Evolutionary conservation across 202 grass and related monocot genomes (phyloP), one percentile per base, ranked within the genome.

Genomic region (Miscanthus sacchariflorus): DNA sequence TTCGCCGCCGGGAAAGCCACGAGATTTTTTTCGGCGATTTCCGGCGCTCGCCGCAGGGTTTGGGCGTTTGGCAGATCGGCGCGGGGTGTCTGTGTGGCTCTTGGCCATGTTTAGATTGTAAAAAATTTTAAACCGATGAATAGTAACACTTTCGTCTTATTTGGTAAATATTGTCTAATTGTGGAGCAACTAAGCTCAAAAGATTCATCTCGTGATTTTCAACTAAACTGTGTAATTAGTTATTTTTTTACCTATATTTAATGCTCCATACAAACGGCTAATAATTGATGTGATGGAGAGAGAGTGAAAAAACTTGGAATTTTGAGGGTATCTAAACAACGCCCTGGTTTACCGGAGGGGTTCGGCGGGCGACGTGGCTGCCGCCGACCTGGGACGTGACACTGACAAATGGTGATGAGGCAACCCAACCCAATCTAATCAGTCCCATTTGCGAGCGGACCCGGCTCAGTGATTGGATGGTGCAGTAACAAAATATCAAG

Each of bases 21-120:
- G 18, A 18, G 54, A 73, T 77, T 65, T 86, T 56, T 56, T 58
- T 23, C 5, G 71, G 56, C 40, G 25, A 48, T 72, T 27, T 70
- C 9, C 21, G 54, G 68, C 12, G 67, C 12, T 73, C 18, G 58
- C 2, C 44, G 12, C 1, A 54, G 21, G 30, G 6, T 38, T 17
- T 33, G 15, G 68, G 12, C 9, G 11, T 27, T 68, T 28, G 43
- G 44, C 25, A 5, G 46, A 39, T 80, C 45, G 82, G 40, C 81
- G 21, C 4, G 12, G 27, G 23, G 42, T 8, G 23, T 45, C 43
- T 59, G 70, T 81, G 33, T 81, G 83, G 88, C 88, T 46, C 80
- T 30, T 30, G 28, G 28, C 28, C 28, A 30, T 30, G 28, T 30
- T 30, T 30, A 30, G 28, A 30, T 30, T 30, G 28, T 2, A 30